These are phyloP conservation scores for Blastobotrys buckinghamii DNA, from an alignment of 1,139 yeast genomes.

Conservation along the genomic window DNA sequence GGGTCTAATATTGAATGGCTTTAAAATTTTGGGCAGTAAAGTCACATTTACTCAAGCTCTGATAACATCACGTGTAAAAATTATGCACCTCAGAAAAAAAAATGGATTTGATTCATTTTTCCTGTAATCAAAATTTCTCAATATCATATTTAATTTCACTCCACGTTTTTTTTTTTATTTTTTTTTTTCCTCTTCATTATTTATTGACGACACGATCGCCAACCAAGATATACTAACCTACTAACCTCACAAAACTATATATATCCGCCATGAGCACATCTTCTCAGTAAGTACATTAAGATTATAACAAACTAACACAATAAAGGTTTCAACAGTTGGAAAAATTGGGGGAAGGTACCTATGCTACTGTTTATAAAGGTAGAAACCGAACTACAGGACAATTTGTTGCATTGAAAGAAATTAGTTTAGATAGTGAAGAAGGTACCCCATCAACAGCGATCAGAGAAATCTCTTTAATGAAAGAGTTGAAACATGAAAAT, in stretches of 20 bases:
- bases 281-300: slow-evolving; percentile 18
- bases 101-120: no score
- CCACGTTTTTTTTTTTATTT: not conserved
- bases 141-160: no score
- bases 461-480: slow-evolving; percentile 93
- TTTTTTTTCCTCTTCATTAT: not conserved
- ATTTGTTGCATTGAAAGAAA: slow-evolving; percentile 90
- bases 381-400: slow-evolving; percentile 89
- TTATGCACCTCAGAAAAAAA: no score
- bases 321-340: slow-evolving; percentile 43
- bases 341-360: slow-evolving; percentile 95
- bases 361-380: slow-evolving; percentile 97
- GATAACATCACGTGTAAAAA: no score
- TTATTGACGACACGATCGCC: not conserved
- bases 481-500: slow-evolving; percentile 90
- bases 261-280: slow-evolving; percentile 2
- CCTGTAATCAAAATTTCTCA: no score
- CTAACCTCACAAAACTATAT: slow-evolving; percentile 1
- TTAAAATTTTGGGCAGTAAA: no score
- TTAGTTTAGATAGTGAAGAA: slow-evolving; percentile 90
- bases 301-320: not conserved
- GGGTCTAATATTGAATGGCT: no score
- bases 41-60: not conserved
- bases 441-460: slow-evolving; percentile 99
- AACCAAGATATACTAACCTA: not conserved